Evolutionary conservation across 345 rosid species (phyloP), one percentile per base, ranked within the genome.

Genomic region (Lepidium sativum): DNA sequence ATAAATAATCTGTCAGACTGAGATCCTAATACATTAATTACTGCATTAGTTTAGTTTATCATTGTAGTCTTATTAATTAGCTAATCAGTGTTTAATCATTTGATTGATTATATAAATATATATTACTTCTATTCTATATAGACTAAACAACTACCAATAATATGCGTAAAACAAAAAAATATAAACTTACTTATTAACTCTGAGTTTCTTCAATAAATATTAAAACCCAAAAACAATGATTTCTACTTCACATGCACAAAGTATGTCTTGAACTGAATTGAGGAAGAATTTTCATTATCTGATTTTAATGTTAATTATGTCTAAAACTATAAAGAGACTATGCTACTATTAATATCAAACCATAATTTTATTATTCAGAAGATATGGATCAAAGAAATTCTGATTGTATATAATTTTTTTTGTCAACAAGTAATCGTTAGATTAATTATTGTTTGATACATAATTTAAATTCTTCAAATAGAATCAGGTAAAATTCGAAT

Each of bases 81-180:
- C 43, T 66, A 59, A 66, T 72, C 67, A 66, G 50, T 60, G 72
- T 60, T 72, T 72, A 51, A 66, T 72, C 70, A 59, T 59, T 58
- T 65, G 52, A 32, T 35, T 51, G 51, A 55, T 53, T 6, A 25
- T 25, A 4, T 25, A 23, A 1, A 20, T 20, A 18, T 7, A 42
- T 33, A 16, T 3, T 7, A 55, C 42, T 54, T 9, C 29, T 16
- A 32, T 31, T 41, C 15, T 25, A 37, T 53, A 43, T 5, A 23
- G 38, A 18, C 35, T 53, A 62, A 37, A 70, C 23, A 31, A 54
- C 63, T 54, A 61, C 41, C 62, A 60, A 44, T 60, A 21, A 60
- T 61, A 60, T 33, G 39, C 60, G 47, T 60, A 51, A 38, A 58
- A 38, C 50, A 58, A 59, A 32, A 20, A 38, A 14, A 4, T 12